A percentile compares a stretch with the other conserved stretches of the same genome.
phyloP scores from a whole-genome alignment of 2,329 filamentous ascomycete species.

The Penicillium sumatraense region DNA sequence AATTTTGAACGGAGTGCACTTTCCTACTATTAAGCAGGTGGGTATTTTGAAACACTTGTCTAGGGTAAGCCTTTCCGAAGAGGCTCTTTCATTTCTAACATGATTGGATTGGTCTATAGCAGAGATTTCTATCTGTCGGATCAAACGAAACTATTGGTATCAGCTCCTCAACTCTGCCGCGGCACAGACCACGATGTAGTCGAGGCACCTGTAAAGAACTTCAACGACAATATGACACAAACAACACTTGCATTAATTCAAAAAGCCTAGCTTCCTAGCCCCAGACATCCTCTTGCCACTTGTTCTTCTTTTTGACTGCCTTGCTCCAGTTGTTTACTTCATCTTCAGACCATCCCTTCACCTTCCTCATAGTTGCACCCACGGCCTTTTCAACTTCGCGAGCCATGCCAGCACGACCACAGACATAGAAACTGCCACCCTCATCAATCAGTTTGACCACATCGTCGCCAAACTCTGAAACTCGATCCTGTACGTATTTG shows the following conservation, averaged over 20 bases:
- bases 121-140: not conserved
- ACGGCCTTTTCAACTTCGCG: conserved; percentile 49
- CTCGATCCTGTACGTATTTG: conserved; percentile 47
- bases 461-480: conserved; percentile 33
- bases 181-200: no score
- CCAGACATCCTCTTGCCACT: conserved; percentile 62
- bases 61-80: no score
- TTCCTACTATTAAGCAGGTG: no score
- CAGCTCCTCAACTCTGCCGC: no score
- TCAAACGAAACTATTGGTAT: not conserved
- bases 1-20: no score
- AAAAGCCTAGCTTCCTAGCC: conserved; percentile 3
- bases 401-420: conserved; percentile 42
- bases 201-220: not conserved
- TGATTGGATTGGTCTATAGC: not conserved
- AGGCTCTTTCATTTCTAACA: not conserved
- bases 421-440: conserved; percentile 48
- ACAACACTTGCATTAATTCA: not conserved
- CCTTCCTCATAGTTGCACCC: conserved; percentile 39
- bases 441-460: conserved; percentile 42
- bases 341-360: conserved; percentile 44
- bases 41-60: no score
- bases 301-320: conserved; percentile 53
- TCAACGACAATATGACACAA: not conserved
- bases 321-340: conserved; percentile 54